These are phyloP conservation scores for Corrigiola litoralis DNA, from an alignment of 179 eudicot genomes.

Conservation along the genomic window DNA sequence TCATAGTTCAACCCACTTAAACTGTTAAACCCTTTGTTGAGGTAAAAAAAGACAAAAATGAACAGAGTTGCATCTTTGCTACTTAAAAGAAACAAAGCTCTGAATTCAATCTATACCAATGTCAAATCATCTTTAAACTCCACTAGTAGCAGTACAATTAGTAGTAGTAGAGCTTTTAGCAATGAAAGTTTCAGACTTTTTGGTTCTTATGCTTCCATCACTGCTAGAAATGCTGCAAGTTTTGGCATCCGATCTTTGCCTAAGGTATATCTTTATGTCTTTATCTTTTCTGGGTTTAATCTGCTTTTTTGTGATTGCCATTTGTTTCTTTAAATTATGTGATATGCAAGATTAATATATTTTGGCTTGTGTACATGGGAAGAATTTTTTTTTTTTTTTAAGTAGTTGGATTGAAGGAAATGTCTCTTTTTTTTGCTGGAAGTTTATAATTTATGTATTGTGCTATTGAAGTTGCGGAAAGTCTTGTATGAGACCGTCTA, in stretches of 20 bases:
- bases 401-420: no score
- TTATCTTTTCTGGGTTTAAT: slow-evolving; percentile 7
- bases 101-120: slow-evolving; percentile 20
- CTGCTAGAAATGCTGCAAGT: slow-evolving; percentile 34
- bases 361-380: no score
- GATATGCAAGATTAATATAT: not conserved
- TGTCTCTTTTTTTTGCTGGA: no score
- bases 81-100: slow-evolving; percentile 31
- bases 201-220: slow-evolving; percentile 28
- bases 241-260: slow-evolving; percentile 36
- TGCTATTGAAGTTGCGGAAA: no score
- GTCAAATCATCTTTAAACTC: slow-evolving; percentile 13
- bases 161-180: slow-evolving; percentile 15
- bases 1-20: not conserved
- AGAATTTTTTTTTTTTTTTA: no score
- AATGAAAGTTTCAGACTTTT: slow-evolving; percentile 30
- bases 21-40: not conserved
- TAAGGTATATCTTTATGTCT: slow-evolving; percentile 35
- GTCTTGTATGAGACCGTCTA: no score
- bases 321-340: not conserved
- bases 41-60: slow-evolving; percentile 12
- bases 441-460: no score
- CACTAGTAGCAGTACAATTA: no score
- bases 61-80: slow-evolving; percentile 44
- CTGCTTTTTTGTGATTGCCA: not conserved